These are phyloP conservation scores for Torulaspora franciscae DNA, from an alignment of 805 yeast genomes.

Conservation along the genomic window DNA sequence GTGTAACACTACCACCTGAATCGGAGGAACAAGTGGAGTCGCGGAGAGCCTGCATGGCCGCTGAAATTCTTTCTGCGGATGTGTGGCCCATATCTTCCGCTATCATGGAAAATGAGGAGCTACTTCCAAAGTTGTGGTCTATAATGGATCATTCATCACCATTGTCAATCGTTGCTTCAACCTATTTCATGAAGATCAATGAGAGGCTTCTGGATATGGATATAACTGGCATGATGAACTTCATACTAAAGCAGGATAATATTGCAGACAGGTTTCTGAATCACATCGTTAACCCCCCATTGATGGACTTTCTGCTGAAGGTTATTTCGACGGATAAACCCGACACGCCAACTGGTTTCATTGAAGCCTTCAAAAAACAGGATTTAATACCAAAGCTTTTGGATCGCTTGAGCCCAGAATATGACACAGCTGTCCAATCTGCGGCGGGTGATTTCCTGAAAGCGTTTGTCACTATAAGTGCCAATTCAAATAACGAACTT, in stretches of 20 bases:
- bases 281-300: slow-evolving; percentile 87
- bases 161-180: slow-evolving; percentile 69
- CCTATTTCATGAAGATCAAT: slow-evolving; percentile 85
- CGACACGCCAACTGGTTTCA: slow-evolving; percentile 81
- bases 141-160: slow-evolving; percentile 65
- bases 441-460: slow-evolving; percentile 95
- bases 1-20: slow-evolving; percentile 32
- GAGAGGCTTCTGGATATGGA: slow-evolving; percentile 87
- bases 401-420: slow-evolving; percentile 61
- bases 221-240: slow-evolving; percentile 69
- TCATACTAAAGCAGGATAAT: slow-evolving; percentile 60
- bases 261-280: slow-evolving; percentile 75
- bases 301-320: slow-evolving; percentile 87
- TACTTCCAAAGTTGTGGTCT: slow-evolving; percentile 72
- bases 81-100: slow-evolving; percentile 93
- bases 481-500: slow-evolving; percentile 81
- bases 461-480: slow-evolving; percentile 89
- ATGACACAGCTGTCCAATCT: slow-evolving; percentile 70
- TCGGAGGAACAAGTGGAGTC: slow-evolving; percentile 37
- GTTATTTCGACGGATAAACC: slow-evolving; percentile 91
- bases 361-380: slow-evolving; percentile 70
- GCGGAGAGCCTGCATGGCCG: slow-evolving; percentile 62
- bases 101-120: slow-evolving; percentile 65
- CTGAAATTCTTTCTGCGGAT: slow-evolving; percentile 86
- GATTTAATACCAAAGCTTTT: slow-evolving; percentile 67